Percentiles rank a stretch among this genome's conserved stretches.
Conservation (phyloP, 352 stramenopile species). For the Aphanomyces invadans region DNA sequence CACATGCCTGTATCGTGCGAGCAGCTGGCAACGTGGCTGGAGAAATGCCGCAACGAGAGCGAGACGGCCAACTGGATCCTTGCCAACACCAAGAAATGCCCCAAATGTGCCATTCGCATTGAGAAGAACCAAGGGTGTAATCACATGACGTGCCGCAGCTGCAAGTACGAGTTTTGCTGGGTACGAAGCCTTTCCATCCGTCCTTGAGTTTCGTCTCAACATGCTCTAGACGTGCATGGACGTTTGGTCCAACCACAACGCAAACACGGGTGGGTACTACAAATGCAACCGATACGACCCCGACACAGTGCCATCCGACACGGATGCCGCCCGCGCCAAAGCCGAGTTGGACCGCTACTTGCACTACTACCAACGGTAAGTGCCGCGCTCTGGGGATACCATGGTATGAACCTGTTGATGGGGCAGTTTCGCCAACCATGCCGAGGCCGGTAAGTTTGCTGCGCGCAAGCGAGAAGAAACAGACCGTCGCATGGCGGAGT, state of each 20-base stretch:
- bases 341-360: slow-evolving; percentile 97
- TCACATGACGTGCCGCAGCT: slow-evolving; percentile 96
- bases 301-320: slow-evolving; percentile 35
- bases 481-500: slow-evolving; percentile 92
- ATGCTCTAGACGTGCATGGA: slow-evolving; percentile 88
- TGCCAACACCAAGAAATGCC: slow-evolving; percentile 99
- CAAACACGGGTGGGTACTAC: slow-evolving; percentile 97
- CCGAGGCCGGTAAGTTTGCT: slow-evolving; percentile 95
- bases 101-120: slow-evolving; percentile 97
- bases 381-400: not conserved
- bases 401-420: no score
- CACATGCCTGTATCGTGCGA: slow-evolving; percentile 92
- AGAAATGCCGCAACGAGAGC: slow-evolving; percentile 97
- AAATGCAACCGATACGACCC: slow-evolving; percentile 98
- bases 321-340: slow-evolving; percentile 89
- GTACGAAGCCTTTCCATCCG: no score
- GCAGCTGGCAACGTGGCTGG: slow-evolving; percentile 89
- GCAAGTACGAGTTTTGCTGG: slow-evolving; percentile 98
- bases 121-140: slow-evolving; percentile 99
- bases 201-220: no score
- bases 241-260: slow-evolving; percentile 93
- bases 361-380: slow-evolving; percentile 97
- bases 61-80: slow-evolving; percentile 99
- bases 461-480: slow-evolving; percentile 93
- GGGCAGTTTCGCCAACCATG: slow-evolving; percentile 90